Percentiles rank a stretch among this genome's conserved stretches.
These are phyloP conservation scores for Massarina eburnea DNA, from an alignment of 2,329 filamentous ascomycete genomes.

Conservation along the genomic window DNA sequence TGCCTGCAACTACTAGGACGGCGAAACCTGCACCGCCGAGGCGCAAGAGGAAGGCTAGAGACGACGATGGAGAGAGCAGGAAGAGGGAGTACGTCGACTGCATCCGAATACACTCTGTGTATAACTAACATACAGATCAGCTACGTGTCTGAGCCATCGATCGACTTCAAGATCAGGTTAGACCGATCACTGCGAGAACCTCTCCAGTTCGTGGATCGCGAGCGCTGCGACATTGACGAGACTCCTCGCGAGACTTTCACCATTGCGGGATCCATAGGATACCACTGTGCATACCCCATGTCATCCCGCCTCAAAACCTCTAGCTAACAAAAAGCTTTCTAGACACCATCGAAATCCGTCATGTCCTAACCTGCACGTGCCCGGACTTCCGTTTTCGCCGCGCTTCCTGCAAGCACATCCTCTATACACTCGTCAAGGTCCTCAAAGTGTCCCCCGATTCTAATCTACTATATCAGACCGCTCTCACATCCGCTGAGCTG, in stretches of 20 bases:
- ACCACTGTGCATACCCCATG: background rate
- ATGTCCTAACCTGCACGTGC: conserved; percentile 55
- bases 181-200: conserved; percentile 1
- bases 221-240: background rate
- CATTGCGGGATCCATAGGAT: background rate
- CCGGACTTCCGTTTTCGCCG: conserved; percentile 54
- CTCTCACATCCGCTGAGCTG: conserved; percentile 58
- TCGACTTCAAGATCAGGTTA: background rate
- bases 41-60: background rate
- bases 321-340: background rate
- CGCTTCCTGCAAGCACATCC: conserved; percentile 60
- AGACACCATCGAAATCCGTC: conserved; percentile 48
- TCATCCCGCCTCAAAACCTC: background rate
- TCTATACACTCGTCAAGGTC: conserved; percentile 59
- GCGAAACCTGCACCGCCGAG: background rate
- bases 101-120: background rate
- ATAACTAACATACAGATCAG: background rate
- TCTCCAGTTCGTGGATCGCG: conserved; percentile 1
- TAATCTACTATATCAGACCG: conserved; percentile 56
- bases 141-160: background rate
- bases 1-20: background rate
- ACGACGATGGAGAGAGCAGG: background rate
- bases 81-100: background rate
- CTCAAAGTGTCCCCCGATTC: conserved; percentile 54
- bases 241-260: conserved; percentile 6